Evolutionary conservation across 2,329 filamentous ascomycete species (phyloP).

Genomic region (Stachybotrys echinatus): DNA sequence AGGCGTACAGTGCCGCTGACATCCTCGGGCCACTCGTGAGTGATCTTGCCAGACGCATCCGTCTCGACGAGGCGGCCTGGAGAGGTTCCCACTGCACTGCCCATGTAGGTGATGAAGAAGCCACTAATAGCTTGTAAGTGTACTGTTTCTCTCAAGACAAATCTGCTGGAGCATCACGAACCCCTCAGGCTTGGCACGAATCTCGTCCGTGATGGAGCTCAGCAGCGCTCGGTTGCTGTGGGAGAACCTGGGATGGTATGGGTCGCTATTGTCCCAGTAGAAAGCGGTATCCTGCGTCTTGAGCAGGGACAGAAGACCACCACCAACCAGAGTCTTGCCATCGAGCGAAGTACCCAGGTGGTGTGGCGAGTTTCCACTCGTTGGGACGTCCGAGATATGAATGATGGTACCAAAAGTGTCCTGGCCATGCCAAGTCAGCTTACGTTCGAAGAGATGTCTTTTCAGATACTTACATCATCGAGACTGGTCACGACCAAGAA

Average conservation of each 20-base stretch:
- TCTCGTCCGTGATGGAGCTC: slow-evolving; percentile 56
- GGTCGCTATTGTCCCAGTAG: slow-evolving; percentile 56
- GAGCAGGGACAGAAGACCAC: slow-evolving; percentile 51
- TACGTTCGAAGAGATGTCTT: not conserved
- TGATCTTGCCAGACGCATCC: slow-evolving; percentile 52
- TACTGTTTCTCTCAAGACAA: not conserved
- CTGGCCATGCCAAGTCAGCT: slow-evolving; percentile 14
- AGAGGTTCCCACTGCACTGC: slow-evolving; percentile 50
- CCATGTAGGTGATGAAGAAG: slow-evolving; percentile 60
- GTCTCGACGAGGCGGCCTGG: slow-evolving; percentile 58
- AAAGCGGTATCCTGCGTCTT: slow-evolving; percentile 58
- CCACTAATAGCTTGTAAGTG: slow-evolving; percentile 23
- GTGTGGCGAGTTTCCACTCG: slow-evolving; percentile 55
- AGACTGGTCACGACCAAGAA: slow-evolving; percentile 55
- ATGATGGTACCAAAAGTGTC: slow-evolving; percentile 58
- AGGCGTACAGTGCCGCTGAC: slow-evolving; percentile 31
- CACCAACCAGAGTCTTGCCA: slow-evolving; percentile 52
- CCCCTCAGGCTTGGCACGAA: slow-evolving; percentile 57
- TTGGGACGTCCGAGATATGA: slow-evolving; percentile 51
- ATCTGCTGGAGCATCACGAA: slow-evolving; percentile 4
- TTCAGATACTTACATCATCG: slow-evolving; percentile 40
- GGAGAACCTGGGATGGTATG: slow-evolving; percentile 52
- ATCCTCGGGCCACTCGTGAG: slow-evolving; percentile 58
- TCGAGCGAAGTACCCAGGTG: slow-evolving; percentile 50
- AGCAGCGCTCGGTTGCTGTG: slow-evolving; percentile 57